Conservation (phyloP, 805 yeast species). For the Hanseniaspora nectarophila region DNA sequence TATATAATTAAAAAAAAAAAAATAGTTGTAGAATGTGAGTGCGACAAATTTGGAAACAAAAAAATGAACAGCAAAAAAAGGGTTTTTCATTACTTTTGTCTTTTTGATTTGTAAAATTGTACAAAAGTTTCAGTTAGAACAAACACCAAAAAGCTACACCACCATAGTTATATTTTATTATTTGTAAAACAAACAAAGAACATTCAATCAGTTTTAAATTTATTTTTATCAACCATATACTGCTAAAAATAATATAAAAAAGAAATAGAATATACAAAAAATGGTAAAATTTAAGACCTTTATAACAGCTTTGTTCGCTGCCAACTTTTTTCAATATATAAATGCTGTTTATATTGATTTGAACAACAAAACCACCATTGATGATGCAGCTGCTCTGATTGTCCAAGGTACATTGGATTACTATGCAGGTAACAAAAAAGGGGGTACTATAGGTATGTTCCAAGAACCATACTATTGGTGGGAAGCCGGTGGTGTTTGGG, state of each 20-base stretch:
- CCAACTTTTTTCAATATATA: not conserved
- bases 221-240: not conserved
- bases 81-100: too few species aligned
- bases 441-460: slow-evolving; percentile 81
- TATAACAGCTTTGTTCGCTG: not conserved
- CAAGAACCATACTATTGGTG: slow-evolving; percentile 92
- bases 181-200: too few species aligned
- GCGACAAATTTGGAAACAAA: too few species aligned
- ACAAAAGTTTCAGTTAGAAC: too few species aligned
- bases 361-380: slow-evolving; percentile 24
- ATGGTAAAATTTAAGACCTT: not conserved
- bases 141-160: not conserved
- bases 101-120: too few species aligned
- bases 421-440: slow-evolving; percentile 54
- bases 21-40: too few species aligned
- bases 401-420: slow-evolving; percentile 70
- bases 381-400: slow-evolving; percentile 46
- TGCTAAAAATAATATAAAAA: not conserved
- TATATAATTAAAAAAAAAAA: too few species aligned
- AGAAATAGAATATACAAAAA: not conserved
- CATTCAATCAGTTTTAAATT: not conserved
- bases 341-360: slow-evolving; percentile 24
- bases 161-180: too few species aligned
- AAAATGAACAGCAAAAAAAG: too few species aligned
- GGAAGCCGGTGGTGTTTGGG: slow-evolving; percentile 97